These are phyloP conservation scores for Quercus dentata DNA, from an alignment of 306 rosid genomes.

Conservation along the genomic window DNA sequence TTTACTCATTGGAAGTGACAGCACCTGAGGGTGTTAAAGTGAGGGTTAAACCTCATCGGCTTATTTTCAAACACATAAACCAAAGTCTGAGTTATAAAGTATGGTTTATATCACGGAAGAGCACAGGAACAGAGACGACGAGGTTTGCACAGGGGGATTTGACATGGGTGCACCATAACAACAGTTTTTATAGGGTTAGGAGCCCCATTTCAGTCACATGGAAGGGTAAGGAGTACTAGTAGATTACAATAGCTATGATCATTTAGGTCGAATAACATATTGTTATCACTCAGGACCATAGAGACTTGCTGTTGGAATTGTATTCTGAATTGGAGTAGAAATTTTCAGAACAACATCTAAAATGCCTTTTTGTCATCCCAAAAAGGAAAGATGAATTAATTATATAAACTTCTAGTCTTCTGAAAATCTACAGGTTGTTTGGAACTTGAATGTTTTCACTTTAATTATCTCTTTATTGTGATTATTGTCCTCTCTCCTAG, in stretches of 20 bases:
- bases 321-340: conserved; percentile 13
- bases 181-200: conserved; percentile 55
- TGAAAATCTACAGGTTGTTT: not conserved
- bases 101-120: conserved; percentile 63
- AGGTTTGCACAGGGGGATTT: conserved; percentile 62
- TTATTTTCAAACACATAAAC: conserved; percentile 43
- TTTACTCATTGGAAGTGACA: conserved; percentile 58
- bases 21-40: conserved; percentile 71
- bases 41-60: conserved; percentile 57
- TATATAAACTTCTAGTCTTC: conserved; percentile 3
- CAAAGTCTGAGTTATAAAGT: conserved; percentile 65
- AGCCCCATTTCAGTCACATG: conserved; percentile 87
- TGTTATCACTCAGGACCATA: conserved; percentile 23
- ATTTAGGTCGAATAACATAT: not conserved
- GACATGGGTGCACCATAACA: conserved; percentile 59
- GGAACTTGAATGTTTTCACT: not conserved
- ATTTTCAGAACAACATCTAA: conserved; percentile 12
- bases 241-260: not conserved
- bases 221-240: conserved; percentile 31
- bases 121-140: conserved; percentile 3
- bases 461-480: not conserved
- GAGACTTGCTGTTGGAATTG: conserved; percentile 14
- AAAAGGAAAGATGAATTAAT: conserved; percentile 22
- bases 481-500: not conserved
- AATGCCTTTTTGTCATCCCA: conserved; percentile 2